Base-by-base conservation (phyloP, 495 filamentous ascomycete genomes). In the Xeromyces bisporus region DNA sequence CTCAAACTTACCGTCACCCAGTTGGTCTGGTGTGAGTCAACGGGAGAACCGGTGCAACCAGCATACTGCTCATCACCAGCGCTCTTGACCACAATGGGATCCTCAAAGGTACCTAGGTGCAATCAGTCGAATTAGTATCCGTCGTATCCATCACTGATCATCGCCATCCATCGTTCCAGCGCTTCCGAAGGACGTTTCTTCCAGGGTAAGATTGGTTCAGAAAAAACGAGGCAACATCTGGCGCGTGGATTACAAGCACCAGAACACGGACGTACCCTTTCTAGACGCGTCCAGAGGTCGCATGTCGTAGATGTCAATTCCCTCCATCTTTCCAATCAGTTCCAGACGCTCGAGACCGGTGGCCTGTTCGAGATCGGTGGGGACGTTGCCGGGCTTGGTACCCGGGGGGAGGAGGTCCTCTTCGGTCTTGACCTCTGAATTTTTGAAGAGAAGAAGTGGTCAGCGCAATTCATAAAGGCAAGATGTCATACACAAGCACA, bases 241-340 rank as follows among this genome's bases (percentile, higher is more conserved):
- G n/a, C n/a, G n/a, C n/a, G n/a, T n/a, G n/a, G n/a, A n/a, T n/a
- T n/a, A n/a, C n/a, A n/a, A n/a, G n/a, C n/a, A n/a, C n/a, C n/a
- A n/a, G n/a, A n/a, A n/a, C n/a, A n/a, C n/a, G n/a, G 18, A 49
- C 69, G 35, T 61, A 82, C 81, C 84, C 64, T 71, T 74, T 37
- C 89, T 73, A 42, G 78, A 86, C 21, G 89, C 70, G 63, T 93
- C 86, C 40, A 99, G 67, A 26, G 89, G 91, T 59, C 74, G 77
- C 86, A 93, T 93, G 59, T 99, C 91, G 62, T 96, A 99, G 50
- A 96, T 67, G 56, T 99, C 89, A 39, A 99, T 67, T 42, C 89
- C 83, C 66, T 96, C 80, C 77, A 94, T 93, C 72, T 99, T 99
- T 57, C 89, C 89, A 59, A 96, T 64, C 46, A 99, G 86, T 58